phyloP scores from a whole-genome alignment of 305 asterid species.

The Fraxinus platypoda region DNA sequence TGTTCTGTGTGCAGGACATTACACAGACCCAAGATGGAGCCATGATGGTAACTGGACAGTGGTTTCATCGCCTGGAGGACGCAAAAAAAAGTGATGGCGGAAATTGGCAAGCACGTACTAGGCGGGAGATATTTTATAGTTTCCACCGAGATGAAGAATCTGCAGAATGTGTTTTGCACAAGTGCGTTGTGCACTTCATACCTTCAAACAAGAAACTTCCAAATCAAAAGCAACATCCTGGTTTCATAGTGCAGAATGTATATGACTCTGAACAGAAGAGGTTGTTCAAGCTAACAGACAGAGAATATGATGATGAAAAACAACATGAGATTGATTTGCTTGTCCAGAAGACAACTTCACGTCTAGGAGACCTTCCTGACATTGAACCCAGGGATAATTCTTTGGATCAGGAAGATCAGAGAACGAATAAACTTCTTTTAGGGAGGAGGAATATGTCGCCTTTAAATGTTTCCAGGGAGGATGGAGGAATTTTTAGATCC shows the following conservation, averaged over 20 bases:
- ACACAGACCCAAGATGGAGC: slow-evolving; percentile 43
- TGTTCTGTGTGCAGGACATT: slow-evolving; percentile 57
- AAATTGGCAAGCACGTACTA: slow-evolving; percentile 67
- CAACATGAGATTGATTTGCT: slow-evolving; percentile 81
- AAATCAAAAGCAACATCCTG: slow-evolving; percentile 72
- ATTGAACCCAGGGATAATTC: slow-evolving; percentile 53
- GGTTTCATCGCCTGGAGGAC: slow-evolving; percentile 97
- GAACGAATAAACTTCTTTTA: slow-evolving; percentile 52
- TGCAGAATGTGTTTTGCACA: slow-evolving; percentile 97
- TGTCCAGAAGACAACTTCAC: slow-evolving; percentile 68
- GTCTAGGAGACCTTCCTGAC: slow-evolving; percentile 70
- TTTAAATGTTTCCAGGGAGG: slow-evolving; percentile 69
- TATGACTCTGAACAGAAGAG: slow-evolving; percentile 71
- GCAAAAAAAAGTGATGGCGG: slow-evolving; percentile 75
- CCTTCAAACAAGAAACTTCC: slow-evolving; percentile 80
- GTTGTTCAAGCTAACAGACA: slow-evolving; percentile 74
- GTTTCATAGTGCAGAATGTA: slow-evolving; percentile 83
- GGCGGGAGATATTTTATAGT: slow-evolving; percentile 82
- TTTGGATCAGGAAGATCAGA: slow-evolving; percentile 53
- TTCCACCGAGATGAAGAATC: slow-evolving; percentile 86
- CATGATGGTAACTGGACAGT: slow-evolving; percentile 72
- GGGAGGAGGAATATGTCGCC: slow-evolving; percentile 55
- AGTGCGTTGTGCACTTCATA: slow-evolving; percentile 83
- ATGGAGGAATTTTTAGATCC: slow-evolving; percentile 44
- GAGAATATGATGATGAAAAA: slow-evolving; percentile 72